Percentiles rank a stretch among this genome's conserved stretches.
Conservation (phyloP, 805 yeast genomes). For the Suhomyces sp. region DNA sequence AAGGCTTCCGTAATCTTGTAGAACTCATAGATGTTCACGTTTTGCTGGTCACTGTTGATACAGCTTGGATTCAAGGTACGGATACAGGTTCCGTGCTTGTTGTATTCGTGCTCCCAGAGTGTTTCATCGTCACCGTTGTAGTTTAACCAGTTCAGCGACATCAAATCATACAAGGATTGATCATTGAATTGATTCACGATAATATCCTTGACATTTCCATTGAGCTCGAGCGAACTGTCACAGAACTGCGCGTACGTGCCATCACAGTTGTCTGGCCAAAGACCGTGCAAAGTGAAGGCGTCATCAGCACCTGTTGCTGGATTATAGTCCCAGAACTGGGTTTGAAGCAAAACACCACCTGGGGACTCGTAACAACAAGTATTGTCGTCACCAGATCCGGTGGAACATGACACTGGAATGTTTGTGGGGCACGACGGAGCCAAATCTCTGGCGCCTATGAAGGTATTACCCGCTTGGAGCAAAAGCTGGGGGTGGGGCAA, state of each 20-base stretch:
- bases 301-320: slow-evolving; percentile 71
- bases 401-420: slow-evolving; percentile 55
- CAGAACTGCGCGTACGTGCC: slow-evolving; percentile 83
- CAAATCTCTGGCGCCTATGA: background rate
- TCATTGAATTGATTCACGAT: slow-evolving; percentile 41
- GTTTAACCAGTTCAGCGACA: slow-evolving; percentile 71
- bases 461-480: background rate
- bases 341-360: slow-evolving; percentile 77
- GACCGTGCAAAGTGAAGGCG: slow-evolving; percentile 76
- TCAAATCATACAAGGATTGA: slow-evolving; percentile 49
- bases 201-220: slow-evolving; percentile 31
- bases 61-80: slow-evolving; percentile 73
- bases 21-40: slow-evolving; percentile 64
- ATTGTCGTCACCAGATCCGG: slow-evolving; percentile 39
- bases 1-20: slow-evolving; percentile 58
- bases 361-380: slow-evolving; percentile 84
- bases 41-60: slow-evolving; percentile 39
- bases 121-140: slow-evolving; percentile 62
- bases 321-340: slow-evolving; percentile 91
- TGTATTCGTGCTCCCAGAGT: slow-evolving; percentile 89
- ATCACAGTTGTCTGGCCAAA: slow-evolving; percentile 87
- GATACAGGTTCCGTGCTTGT: slow-evolving; percentile 93
- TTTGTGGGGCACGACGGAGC: slow-evolving; percentile 50
- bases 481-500: slow-evolving; percentile 1
- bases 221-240: slow-evolving; percentile 41